Percentiles rank a stretch among this genome's conserved stretches.
Conservation (phyloP, 345 rosid species). For the Syzygium grande region DNA sequence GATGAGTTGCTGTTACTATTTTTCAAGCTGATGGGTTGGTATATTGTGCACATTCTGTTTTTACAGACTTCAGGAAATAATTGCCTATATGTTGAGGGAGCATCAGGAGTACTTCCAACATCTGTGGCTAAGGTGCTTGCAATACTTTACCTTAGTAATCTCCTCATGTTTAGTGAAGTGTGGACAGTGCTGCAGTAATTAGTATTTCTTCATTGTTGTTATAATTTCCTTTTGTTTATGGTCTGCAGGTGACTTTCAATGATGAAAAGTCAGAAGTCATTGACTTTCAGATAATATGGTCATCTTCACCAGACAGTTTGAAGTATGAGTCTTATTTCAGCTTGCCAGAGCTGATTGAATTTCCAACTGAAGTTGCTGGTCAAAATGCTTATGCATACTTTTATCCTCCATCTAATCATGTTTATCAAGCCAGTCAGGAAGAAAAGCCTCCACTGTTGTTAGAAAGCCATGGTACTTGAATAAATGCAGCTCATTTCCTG, state of each 20-base stretch:
- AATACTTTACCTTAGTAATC: not conserved
- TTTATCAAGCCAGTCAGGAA: constrained; percentile 46
- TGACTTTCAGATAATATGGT: constrained; percentile 73
- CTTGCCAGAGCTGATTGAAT: constrained; percentile 79
- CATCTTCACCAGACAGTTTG: constrained; percentile 69
- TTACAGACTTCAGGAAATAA: constrained; percentile 53
- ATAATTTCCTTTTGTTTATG: not conserved
- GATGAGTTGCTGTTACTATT: not conserved
- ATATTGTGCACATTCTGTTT: constrained; percentile 3
- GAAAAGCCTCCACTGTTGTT: constrained; percentile 86
- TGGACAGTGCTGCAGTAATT: not conserved
- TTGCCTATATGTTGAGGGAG: constrained; percentile 80
- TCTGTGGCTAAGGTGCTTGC: constrained; percentile 73
- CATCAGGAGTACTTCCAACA: constrained; percentile 74
- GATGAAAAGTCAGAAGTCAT: constrained; percentile 26
- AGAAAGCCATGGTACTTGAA: constrained; percentile 78
- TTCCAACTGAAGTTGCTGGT: constrained; percentile 80
- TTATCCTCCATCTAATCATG: constrained; percentile 76
- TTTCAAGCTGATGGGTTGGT: not conserved
- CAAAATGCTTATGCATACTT: constrained; percentile 84
- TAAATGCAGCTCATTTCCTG: not conserved
- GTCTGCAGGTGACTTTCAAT: constrained; percentile 67
- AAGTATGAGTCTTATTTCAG: constrained; percentile 64
- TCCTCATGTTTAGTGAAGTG: not conserved
- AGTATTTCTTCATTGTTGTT: not conserved